Percentiles rank a stretch among this genome's conserved stretches.
Evolutionary conservation across 202 grass and related monocot species (phyloP).

Genomic region (Schoenoplectus triqueter): DNA sequence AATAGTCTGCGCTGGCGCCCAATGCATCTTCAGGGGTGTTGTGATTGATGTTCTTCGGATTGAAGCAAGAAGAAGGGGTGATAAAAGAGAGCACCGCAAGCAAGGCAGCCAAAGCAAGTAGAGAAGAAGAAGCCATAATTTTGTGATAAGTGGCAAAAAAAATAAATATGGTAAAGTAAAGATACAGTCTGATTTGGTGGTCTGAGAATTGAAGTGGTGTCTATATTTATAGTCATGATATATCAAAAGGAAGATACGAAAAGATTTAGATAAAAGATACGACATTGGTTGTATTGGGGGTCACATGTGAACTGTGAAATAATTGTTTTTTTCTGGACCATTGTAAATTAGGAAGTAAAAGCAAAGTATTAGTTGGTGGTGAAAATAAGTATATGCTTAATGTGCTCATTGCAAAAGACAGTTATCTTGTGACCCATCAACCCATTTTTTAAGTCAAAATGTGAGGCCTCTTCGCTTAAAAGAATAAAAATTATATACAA

Average conservation of each 20-base stretch:
- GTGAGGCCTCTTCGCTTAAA: not conserved
- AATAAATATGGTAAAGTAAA: not conserved
- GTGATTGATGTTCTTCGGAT: conserved; percentile 25
- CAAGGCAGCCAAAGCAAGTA: conserved; percentile 3
- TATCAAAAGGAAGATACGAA: not conserved
- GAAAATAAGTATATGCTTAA: not conserved
- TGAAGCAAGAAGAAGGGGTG: conserved; percentile 26
- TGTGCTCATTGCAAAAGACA: not conserved
- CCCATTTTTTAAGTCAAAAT: not conserved
- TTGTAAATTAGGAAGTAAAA: not conserved
- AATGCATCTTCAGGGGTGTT: not conserved
- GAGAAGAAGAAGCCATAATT: conserved; percentile 28
- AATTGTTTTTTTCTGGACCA: not conserved
- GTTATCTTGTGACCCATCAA: not conserved
- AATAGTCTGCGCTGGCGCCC: conserved; percentile 50
- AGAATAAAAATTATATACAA: not conserved
- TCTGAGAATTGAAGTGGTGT: not conserved
- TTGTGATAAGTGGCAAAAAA: not conserved
- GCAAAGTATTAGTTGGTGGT: conserved; percentile 25
- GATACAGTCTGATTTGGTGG: not conserved
- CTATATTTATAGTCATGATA: not conserved
- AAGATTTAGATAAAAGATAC: conserved; percentile 14
- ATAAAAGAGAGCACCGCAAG: conserved; percentile 1
- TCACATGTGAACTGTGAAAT: conserved; percentile 28
- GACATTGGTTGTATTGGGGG: not conserved